Conservation (phyloP, 2,329 filamentous ascomycete species). For the Aspergillus tamarii region DNA sequence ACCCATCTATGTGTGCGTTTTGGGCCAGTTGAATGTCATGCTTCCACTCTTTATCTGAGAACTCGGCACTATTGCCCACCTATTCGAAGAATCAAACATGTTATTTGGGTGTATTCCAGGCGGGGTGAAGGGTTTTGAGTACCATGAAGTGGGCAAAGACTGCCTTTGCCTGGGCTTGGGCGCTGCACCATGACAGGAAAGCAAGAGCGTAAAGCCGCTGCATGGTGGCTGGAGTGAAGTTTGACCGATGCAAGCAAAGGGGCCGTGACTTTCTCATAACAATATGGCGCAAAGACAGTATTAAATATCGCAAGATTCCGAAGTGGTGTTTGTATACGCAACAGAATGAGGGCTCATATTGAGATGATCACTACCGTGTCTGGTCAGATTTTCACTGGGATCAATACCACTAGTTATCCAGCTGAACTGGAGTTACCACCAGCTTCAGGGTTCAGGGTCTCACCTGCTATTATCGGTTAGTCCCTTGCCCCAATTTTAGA, state of each 20-base stretch:
- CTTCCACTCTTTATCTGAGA: conserved; percentile 26
- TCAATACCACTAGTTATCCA: background rate
- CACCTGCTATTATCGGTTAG: background rate
- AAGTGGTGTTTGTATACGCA: background rate
- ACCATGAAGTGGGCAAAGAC: conserved; percentile 38
- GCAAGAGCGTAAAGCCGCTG: background rate
- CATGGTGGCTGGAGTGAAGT: background rate
- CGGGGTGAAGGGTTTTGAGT: background rate
- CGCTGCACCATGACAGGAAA: background rate
- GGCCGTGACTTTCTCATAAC: background rate
- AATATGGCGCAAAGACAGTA: background rate
- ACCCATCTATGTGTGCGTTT: conserved; percentile 42
- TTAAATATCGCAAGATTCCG: background rate
- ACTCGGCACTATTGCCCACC: conserved; percentile 24
- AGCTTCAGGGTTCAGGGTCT: background rate
- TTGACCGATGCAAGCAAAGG: background rate
- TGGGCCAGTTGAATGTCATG: conserved; percentile 39
- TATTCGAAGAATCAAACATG: conserved; percentile 36
- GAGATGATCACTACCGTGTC: background rate
- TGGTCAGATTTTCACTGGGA: background rate
- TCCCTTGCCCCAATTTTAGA: background rate
- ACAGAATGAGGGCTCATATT: background rate
- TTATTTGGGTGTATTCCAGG: background rate
- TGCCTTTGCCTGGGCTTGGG: conserved; percentile 18
- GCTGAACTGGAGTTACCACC: background rate